Base-by-base conservation (phyloP, 805 yeast genomes). In the Candida pini region DNA sequence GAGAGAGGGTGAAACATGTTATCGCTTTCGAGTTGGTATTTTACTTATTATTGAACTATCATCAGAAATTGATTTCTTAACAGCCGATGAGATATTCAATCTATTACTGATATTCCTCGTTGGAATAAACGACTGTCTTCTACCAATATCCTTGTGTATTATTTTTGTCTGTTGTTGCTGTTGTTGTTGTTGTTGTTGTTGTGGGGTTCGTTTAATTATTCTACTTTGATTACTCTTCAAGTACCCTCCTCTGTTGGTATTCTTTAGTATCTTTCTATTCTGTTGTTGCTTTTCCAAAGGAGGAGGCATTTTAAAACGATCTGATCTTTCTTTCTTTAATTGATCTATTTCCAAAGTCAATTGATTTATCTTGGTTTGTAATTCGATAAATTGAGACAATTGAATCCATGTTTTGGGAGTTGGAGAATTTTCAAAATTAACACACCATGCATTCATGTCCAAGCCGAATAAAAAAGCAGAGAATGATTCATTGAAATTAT, bases 371-470 rank as follows among this genome's bases (percentile, higher is more conserved):
- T 52, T 44, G 3, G 17, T 23, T 28, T 48, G 39, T 5, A 54
- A 14, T 14, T 41, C 43, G 26, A 35, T 40, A 7, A 49, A 28
- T 28, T 48, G 45, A 7, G 43, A 38, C 26, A 39, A 35, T 24
- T 49, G 45, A 18, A 25, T 35, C 53, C 52, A 41, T 6, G 49
- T 47, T 22, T 46, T 47, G 3, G 40, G 34, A 6, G 40, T 48
- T 1, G 60, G 55, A 3, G 54, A 41, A 31, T 56, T 53, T 15
- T 64, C 60, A 47, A 84, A 84, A 49, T 83, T 88, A 18, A 82
- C 82, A 58, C 95, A 84, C 81, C 92, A 87, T 41, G 94, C 89
- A 49, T 88, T 86, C 57, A 86, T 77, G 52, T 81, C 76, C 32
- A 87, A 59, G 2, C 96, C 95, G 49, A 83, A 85, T 34, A 87